Evolutionary conservation across 345 rosid species (phyloP), one percentile per base, ranked within the genome.

Genomic region (Hirschfeldia incana): DNA sequence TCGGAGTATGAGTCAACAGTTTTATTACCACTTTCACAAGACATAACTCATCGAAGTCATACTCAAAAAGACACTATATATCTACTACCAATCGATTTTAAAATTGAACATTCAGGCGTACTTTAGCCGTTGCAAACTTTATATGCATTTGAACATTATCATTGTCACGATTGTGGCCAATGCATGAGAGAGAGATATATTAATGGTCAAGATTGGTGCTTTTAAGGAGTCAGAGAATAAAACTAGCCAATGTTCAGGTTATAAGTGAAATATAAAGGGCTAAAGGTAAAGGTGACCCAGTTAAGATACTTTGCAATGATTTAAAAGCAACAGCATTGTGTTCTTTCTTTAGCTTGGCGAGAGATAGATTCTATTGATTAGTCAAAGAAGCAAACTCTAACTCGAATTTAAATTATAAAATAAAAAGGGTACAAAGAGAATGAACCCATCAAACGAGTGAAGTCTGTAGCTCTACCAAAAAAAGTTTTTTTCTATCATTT

Each of bases 251-350:
- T 49, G 59, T 51, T 69, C 61, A 63, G 70, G 78, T 29, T 62
- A 69, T 26, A 74, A 51, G 69, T 74, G 60, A 69, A 72, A 44
- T 42, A 74, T 76, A 77, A 13, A 16, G 66, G 42, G 65, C 76
- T 79, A 73, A 26, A 76, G 81, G 73, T 74, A 86, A 88, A 85
- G 78, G 82, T 67, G 77, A 76, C 82, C 64, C 69, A 63, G 68
- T 62, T 75, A 65, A 83, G 89, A 86, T 82, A 79, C 88, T 81
- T 68, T 44, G 93, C 86, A 87, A 88, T 88, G 88, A 89, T 89
- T 58, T 89, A 80, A 88, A 87, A 70, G 87, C 88, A 88, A 84
- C 85, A 7, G 78, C 74, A 62, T 55, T 60, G 71, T 74, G 70
- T 77, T 71, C 42, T 73, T 82, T 81, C 75, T 75, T 79, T 82